Evolutionary conservation across 2,329 filamentous ascomycete genomes (phyloP).

Genomic region (Eutypa lata): DNA sequence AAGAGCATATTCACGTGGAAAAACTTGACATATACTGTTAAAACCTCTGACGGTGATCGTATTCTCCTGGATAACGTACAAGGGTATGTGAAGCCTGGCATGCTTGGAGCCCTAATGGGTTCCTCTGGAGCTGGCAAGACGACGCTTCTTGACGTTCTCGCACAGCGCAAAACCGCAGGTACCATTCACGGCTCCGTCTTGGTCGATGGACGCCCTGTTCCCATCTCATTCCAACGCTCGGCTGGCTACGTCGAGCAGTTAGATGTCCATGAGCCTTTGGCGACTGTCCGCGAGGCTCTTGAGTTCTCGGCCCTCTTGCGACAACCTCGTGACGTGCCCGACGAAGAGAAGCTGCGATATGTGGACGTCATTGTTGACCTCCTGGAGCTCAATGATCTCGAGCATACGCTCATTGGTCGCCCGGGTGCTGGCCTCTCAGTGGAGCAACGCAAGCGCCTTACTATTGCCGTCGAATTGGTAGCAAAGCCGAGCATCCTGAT

Average conservation of each 20-base stretch:
- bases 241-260: slow-evolving; percentile 90
- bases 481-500: slow-evolving; percentile 82
- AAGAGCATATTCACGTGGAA: no score
- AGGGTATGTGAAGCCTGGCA: slow-evolving; percentile 64
- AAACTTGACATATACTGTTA: no score
- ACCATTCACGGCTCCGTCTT: slow-evolving; percentile 79
- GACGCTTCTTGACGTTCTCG: slow-evolving; percentile 79
- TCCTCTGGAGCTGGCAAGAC: slow-evolving; percentile 88
- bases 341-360: slow-evolving; percentile 74
- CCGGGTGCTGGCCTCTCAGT: slow-evolving; percentile 76
- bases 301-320: slow-evolving; percentile 81
- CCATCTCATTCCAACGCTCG: slow-evolving; percentile 81
- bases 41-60: no score
- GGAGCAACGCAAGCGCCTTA: slow-evolving; percentile 69
- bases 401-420: slow-evolving; percentile 82
- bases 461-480: slow-evolving; percentile 86
- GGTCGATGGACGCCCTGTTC: slow-evolving; percentile 59
- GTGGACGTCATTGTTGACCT: slow-evolving; percentile 87
- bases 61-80: no score
- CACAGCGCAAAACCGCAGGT: slow-evolving; percentile 79
- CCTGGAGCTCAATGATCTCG: slow-evolving; percentile 80
- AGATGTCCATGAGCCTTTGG: slow-evolving; percentile 78
- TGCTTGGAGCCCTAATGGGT: slow-evolving; percentile 83
- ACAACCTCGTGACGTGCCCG: slow-evolving; percentile 68
- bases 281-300: slow-evolving; percentile 82